Evolutionary conservation across 768 basidiomycete genomes (phyloP), one percentile per base, ranked within the genome.

Genomic region (Calocybe gangraenosa): DNA sequence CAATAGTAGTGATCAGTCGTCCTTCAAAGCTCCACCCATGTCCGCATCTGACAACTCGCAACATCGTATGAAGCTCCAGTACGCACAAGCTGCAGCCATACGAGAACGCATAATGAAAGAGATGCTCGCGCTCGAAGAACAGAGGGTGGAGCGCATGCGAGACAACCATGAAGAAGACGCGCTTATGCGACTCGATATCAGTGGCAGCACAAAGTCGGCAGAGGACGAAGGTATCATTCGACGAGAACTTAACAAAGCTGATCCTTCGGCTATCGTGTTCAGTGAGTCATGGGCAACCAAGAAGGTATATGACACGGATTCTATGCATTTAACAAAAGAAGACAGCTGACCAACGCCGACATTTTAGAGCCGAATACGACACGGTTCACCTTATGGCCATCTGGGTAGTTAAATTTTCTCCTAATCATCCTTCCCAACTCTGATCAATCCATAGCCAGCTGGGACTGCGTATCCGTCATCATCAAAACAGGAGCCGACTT

Each of bases 401-500:
- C 67, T 98, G 46, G 88, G 91, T 75, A 73, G 21, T 33, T 59
- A 66, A 68, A 33, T 46, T 23, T 36, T 45, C 44, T 37, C 36
- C 42, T 33, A 17, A 10, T 14, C 20, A 7, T 37, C 20, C 48
- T n/a, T 19, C 42, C 18, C 32, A 45, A 40, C 18, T 39, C 17
- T 41, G 19, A 37, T 22, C n/a, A 28, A 14, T 9, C 14, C 38
- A 37, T 56, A 87, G 84, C 79, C 18, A 83, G 74, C 52, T 89
- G 84, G 84, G 85, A 95, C 61, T 93, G 93, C 55, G 78, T 96
- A 35, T 95, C 94, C 7, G 92, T 97, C 32, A 99, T 99, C 48
- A 93, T 99, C 60, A 99, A 99, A 68, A 98, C 94, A 4, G 95
- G 95, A 2, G 94, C 87, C 25, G 96, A 99, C 63, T 64, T 99